Percentiles rank a stretch among this genome's conserved stretches.
Conservation (phyloP, 2,329 filamentous ascomycete species). For the Fusarium transvaalense region DNA sequence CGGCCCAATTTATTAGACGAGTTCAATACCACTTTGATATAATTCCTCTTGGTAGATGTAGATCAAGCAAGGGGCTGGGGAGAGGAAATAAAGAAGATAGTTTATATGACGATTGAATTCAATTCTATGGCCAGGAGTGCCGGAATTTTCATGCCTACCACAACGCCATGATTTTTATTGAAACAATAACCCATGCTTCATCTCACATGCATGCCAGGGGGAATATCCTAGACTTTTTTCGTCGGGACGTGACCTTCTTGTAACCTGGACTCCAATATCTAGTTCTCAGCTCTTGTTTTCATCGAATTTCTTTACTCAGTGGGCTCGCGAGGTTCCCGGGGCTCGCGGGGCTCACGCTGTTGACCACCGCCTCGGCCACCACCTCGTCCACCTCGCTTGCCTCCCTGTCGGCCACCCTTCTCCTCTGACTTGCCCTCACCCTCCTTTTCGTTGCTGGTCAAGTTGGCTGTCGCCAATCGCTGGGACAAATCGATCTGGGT, state of each 20-base stretch:
- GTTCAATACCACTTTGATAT: conserved; percentile 48
- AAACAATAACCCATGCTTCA: conserved; percentile 51
- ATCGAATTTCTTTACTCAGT: conserved; percentile 32
- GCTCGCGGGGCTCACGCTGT: conserved; percentile 61
- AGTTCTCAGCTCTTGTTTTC: conserved; percentile 36
- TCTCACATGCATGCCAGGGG: conserved; percentile 48
- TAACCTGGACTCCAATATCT: conserved; percentile 40
- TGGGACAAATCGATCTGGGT: conserved; percentile 99
- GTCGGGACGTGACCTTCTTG: conserved; percentile 42
- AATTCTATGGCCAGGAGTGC: conserved; percentile 52
- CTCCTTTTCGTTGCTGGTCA: conserved; percentile 65
- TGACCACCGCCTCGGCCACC: conserved; percentile 65
- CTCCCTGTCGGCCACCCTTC: conserved; percentile 61
- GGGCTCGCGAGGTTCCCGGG: conserved; percentile 62
- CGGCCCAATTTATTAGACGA: conserved; percentile 50
- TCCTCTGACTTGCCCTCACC: conserved; percentile 62
- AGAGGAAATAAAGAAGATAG: conserved; percentile 17
- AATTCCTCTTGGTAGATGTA: conserved; percentile 32
- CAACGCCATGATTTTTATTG: conserved; percentile 56
- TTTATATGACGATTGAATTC: conserved; percentile 53
- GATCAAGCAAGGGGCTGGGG: conserved; percentile 1
- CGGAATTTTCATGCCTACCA: conserved; percentile 53
- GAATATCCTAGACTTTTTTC: conserved; percentile 43
- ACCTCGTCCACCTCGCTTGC: conserved; percentile 65
- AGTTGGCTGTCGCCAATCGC: conserved; percentile 84